A percentile compares a stretch with the other conserved stretches of the same genome.
Conservation (phyloP, 257 asterid genomes). For the Nicotiana benthamiana region DNA sequence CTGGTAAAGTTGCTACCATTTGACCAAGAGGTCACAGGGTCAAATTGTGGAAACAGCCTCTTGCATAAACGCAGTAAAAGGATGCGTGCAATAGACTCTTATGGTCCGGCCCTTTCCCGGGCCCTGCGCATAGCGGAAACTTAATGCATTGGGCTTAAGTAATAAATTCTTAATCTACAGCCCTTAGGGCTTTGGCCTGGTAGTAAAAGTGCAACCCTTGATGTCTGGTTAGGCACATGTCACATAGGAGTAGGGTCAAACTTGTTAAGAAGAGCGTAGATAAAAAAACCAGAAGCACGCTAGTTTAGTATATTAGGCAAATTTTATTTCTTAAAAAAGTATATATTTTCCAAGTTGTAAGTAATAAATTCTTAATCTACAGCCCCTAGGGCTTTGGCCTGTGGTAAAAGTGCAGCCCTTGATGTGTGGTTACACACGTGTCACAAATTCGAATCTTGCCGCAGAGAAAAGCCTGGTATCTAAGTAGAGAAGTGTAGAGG, state of each 20-base stretch:
- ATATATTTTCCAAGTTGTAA: neutral
- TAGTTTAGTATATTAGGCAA: neutral
- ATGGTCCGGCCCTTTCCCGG: too few species aligned
- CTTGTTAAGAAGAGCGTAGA: neutral
- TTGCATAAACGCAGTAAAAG: too few species aligned
- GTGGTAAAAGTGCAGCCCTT: neutral
- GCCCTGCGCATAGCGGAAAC: too few species aligned
- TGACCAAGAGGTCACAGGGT: too few species aligned
- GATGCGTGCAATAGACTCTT: too few species aligned
- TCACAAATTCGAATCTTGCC: neutral
- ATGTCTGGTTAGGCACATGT: too few species aligned
- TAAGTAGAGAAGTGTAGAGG: neutral
- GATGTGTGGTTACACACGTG: too few species aligned
- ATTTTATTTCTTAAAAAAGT: neutral
- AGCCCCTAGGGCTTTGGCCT: neutral
- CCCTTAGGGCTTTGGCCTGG: neutral
- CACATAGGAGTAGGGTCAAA: neutral
- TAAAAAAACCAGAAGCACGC: neutral
- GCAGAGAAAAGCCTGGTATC: neutral
- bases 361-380: neutral
- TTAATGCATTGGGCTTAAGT: too few species aligned
- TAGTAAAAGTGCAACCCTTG: neutral
- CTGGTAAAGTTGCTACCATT: too few species aligned
- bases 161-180: neutral
- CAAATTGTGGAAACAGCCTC: too few species aligned